Evolutionary conservation across 805 yeast species (phyloP).

Genomic region (Teunomyces lycoperdinae): DNA sequence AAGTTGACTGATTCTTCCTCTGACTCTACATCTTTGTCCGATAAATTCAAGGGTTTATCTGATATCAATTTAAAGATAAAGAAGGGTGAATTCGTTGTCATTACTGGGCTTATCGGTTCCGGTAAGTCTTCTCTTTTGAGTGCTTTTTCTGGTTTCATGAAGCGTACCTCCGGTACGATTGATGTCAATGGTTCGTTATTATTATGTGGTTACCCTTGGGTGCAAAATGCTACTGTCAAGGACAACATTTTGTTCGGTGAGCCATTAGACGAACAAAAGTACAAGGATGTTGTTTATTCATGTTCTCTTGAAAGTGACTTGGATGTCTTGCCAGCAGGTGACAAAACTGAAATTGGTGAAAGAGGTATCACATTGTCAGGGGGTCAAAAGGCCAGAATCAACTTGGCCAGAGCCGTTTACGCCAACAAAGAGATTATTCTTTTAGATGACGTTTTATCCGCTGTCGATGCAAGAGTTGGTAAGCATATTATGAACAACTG

Average conservation of each 20-base stretch:
- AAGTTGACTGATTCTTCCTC: conserved; percentile 5
- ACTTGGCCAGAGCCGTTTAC: conserved; percentile 77
- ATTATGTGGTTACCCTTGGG: conserved; percentile 73
- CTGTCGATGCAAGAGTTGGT: conserved; percentile 88
- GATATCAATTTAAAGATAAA: conserved; percentile 52
- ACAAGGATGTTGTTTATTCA: conserved; percentile 53
- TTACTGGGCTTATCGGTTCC: conserved; percentile 79
- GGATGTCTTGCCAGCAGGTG: conserved; percentile 68
- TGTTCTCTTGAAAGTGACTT: conserved; percentile 70
- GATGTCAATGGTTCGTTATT: conserved; percentile 51
- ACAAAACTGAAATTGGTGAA: conserved; percentile 78
- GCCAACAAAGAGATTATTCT: conserved; percentile 63
- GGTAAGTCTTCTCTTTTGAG: conserved; percentile 74
- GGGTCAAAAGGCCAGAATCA: conserved; percentile 83
- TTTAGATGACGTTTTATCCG: conserved; percentile 77
- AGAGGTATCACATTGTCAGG: conserved; percentile 85
- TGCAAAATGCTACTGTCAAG: conserved; percentile 74
- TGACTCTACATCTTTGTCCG: conserved; percentile 4
- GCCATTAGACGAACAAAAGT: conserved; percentile 48
- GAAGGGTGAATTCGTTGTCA: conserved; percentile 68
- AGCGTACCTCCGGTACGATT: conserved; percentile 49
- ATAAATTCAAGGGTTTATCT: conserved; percentile 42
- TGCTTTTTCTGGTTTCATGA: conserved; percentile 74
- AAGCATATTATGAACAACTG: conserved; percentile 71
- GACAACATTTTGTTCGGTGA: conserved; percentile 73